A percentile compares a stretch with the other conserved stretches of the same genome.
phyloP scores from a whole-genome alignment of 441 rosid genomes.

The Brassica hybrid region DNA sequence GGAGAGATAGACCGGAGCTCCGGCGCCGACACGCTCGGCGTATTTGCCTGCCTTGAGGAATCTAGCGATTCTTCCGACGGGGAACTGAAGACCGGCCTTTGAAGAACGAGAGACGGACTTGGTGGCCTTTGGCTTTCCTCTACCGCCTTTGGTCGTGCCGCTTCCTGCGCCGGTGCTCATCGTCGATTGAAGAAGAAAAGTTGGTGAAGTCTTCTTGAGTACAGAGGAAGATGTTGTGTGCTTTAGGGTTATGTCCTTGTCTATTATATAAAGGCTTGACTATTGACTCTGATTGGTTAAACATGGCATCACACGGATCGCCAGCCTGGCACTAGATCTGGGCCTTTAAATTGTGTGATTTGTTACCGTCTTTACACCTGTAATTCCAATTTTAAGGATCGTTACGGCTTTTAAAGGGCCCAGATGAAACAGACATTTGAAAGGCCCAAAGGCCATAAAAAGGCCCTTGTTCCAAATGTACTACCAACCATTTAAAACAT shows the following conservation, averaged over 20 bases:
- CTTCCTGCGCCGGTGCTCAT: conserved; percentile 48
- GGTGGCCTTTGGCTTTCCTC: conserved; percentile 69
- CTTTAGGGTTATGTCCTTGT: conserved; percentile 18
- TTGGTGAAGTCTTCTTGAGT: too few relatives aligned
- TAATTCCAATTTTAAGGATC: too few relatives aligned
- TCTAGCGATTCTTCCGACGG: conserved; percentile 83
- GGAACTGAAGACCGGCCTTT: conserved; percentile 83
- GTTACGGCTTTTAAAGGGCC: too few relatives aligned
- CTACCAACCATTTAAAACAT: too few relatives aligned
- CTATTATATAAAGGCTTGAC: background rate
- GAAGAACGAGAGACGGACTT: conserved; percentile 76
- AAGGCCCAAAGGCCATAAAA: too few relatives aligned
- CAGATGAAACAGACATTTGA: background rate
- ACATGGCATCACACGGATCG: conserved; percentile 1
- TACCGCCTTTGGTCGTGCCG: conserved; percentile 77
- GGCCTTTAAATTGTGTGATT: conserved; percentile 7
- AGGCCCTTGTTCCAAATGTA: too few relatives aligned
- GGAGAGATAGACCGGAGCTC: conserved; percentile 85
- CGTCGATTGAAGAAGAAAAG: too few relatives aligned
- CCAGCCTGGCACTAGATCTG: conserved; percentile 26
- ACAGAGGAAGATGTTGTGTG: background rate
- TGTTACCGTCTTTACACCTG: background rate
- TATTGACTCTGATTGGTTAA: conserved; percentile 12
- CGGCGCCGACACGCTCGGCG: conserved; percentile 85
- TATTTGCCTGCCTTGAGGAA: conserved; percentile 78